Evolutionary conservation across 495 filamentous ascomycete genomes (phyloP), one percentile per base, ranked within the genome.

Genomic region (Lepidopterella palustris): DNA sequence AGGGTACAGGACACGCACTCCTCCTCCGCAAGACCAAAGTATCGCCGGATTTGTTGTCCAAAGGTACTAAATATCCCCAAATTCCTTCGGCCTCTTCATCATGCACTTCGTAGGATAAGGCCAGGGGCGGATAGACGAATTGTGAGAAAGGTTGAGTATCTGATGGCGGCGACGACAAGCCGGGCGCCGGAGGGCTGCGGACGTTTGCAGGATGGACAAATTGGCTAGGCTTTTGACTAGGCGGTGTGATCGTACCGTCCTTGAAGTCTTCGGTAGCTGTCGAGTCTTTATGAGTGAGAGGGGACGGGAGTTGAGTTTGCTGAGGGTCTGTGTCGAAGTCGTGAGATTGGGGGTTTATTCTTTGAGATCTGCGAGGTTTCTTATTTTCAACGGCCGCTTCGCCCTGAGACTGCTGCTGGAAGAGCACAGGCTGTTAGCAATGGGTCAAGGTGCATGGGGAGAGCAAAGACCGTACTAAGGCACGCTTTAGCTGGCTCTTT

Each of bases 1-100:
- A 49, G 9, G 81, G 74, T 1, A 76, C 68, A 6, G 83, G 81
- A 70, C 91, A 95, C 4, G 79, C 74, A 45, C 77, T 76, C 25
- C 90, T 78, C 62, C 80, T 86, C 71, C 78, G 85, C 68, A 96
- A 69, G 8, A 96, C 88, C 39, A 95, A 76, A 24, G 83, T 76
- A n/a, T 85, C 81, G 15, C 81, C 84, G 51, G 85, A 81, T 35
- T 79, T 79, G 27, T 81, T 78, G 69, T 91, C 84, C 21, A 96
- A 71, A 15, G 92, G 90, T 57, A 95, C 81, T 4, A 98, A 76
- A 63, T 98, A 98, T 11, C 93, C 93, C 95, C 93, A 98, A 1
- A 97, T 89, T 8, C 89, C 90, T 67, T 96, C 90, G 20, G 84
- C 89, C 64, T 89, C 85, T 67, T 90, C 88, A 69, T 97, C 90